phyloP scores from a whole-genome alignment of 352 stramenopile species.

The Pythium rhizo-oryzae region DNA sequence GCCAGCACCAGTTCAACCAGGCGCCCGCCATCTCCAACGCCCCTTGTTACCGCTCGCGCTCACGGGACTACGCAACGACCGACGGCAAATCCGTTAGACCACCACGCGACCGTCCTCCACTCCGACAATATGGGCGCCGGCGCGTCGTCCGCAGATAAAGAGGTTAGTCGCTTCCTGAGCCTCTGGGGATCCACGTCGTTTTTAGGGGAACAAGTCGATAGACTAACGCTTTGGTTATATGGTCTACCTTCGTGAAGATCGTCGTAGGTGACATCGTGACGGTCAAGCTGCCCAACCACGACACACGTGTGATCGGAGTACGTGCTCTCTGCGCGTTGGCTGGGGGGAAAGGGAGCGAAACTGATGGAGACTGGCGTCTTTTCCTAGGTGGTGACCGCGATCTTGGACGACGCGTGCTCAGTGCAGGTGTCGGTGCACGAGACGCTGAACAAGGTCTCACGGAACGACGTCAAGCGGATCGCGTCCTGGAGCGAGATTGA shows the following conservation, averaged over 20 bases:
- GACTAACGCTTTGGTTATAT: neutral
- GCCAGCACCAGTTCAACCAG: neutral
- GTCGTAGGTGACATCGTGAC: slow-evolving; percentile 68
- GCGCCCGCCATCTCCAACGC: neutral
- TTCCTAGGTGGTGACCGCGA: slow-evolving; percentile 47
- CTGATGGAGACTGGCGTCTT: neutral
- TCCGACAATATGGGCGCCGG: slow-evolving; percentile 20
- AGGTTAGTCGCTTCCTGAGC: neutral
- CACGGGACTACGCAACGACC: neutral
- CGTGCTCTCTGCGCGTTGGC: neutral
- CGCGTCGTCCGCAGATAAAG: slow-evolving; percentile 27
- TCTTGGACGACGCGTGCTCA: slow-evolving; percentile 46
- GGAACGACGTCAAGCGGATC: slow-evolving; percentile 54
- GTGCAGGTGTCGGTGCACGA: slow-evolving; percentile 61
- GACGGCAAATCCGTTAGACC: neutral
- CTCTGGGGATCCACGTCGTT: too few species aligned
- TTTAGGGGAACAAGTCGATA: too few species aligned
- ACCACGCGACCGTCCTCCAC: neutral
- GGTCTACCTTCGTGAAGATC: slow-evolving; percentile 46
- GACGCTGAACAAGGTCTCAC: slow-evolving; percentile 42
- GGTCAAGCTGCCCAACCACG: slow-evolving; percentile 45
- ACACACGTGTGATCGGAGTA: slow-evolving; percentile 61
- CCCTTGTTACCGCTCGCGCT: neutral
- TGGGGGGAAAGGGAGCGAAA: too few species aligned
- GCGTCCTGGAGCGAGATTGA: slow-evolving; percentile 70